phyloP scores from a whole-genome alignment of 2,329 filamentous ascomycete species.

The Fusarium sp. region DNA sequence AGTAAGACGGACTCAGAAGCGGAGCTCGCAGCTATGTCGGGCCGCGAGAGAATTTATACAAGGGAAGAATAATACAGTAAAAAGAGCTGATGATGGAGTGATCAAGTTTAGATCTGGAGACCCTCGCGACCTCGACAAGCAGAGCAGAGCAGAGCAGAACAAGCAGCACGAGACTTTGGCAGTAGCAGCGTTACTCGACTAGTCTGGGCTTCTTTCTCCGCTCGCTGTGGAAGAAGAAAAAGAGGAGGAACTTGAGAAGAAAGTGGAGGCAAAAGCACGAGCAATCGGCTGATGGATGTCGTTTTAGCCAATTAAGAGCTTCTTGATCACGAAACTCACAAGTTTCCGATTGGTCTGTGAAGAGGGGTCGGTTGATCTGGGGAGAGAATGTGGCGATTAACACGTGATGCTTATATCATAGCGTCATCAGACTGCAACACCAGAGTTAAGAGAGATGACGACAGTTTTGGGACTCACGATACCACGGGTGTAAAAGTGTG shows the following conservation, averaged over 20 bases:
- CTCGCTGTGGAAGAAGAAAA: slow-evolving; percentile 30
- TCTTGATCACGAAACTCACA: slow-evolving; percentile 36
- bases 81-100: slow-evolving; percentile 19
- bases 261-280: slow-evolving; percentile 36
- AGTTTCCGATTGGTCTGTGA: slow-evolving; percentile 45
- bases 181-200: background rate
- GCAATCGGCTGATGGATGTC: slow-evolving; percentile 41
- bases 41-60: slow-evolving; percentile 39
- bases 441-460: slow-evolving; percentile 18
- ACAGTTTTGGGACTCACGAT: slow-evolving; percentile 21
- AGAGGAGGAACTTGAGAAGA: slow-evolving; percentile 13
- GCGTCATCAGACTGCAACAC: slow-evolving; percentile 29
- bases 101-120: slow-evolving; percentile 4
- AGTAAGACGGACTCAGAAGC: slow-evolving; percentile 3
- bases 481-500: background rate
- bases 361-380: slow-evolving; percentile 44
- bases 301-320: slow-evolving; percentile 35
- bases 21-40: slow-evolving; percentile 40
- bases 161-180: slow-evolving; percentile 34
- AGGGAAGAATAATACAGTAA: background rate
- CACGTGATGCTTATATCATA: slow-evolving; percentile 38
- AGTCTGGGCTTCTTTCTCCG: slow-evolving; percentile 20
- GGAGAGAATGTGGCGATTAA: slow-evolving; percentile 29
- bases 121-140: slow-evolving; percentile 45
- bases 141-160: slow-evolving; percentile 25